Conservation (phyloP, 768 basidiomycete genomes). For the Xanthoconium purpureum region DNA sequence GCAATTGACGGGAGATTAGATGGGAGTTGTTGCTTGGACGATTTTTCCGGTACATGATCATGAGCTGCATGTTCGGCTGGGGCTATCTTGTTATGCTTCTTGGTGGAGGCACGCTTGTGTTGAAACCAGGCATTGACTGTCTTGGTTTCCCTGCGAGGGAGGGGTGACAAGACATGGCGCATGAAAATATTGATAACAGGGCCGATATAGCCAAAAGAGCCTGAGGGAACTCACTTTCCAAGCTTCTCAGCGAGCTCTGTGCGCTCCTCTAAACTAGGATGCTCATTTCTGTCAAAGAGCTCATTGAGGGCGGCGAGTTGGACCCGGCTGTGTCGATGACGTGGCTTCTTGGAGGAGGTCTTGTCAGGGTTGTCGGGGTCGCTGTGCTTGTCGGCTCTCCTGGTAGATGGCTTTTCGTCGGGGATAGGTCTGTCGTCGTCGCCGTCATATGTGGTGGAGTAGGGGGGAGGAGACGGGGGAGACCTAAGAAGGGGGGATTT, state of each 20-base stretch:
- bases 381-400: conserved; percentile 19
- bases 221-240: conserved; percentile 67
- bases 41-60: conserved; percentile 19
- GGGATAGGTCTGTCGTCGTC: conserved; percentile 20
- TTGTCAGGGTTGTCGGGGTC: conserved; percentile 26
- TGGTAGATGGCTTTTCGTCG: conserved; percentile 27
- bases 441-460: conserved; percentile 11
- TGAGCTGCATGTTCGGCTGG: conserved; percentile 29
- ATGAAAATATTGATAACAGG: conserved; percentile 15
- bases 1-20: conserved; percentile 37
- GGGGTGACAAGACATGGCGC: conserved; percentile 8
- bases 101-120: conserved; percentile 80
- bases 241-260: conserved; percentile 66
- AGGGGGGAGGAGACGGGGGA: conserved; percentile 7
- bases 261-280: conserved; percentile 68
- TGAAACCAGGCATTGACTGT: conserved; percentile 87
- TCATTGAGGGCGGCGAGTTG: conserved; percentile 77
- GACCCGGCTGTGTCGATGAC: conserved; percentile 69
- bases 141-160: conserved; percentile 65
- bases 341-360: conserved; percentile 58
- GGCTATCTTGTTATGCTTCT: conserved; percentile 58
- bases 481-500: conserved; percentile 9
- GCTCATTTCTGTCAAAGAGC: conserved; percentile 73
- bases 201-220: conserved; percentile 25
- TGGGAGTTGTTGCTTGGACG: conserved; percentile 25